These are phyloP conservation scores for Albizia julibrissin DNA, from an alignment of 306 rosid genomes.

Conservation along the genomic window DNA sequence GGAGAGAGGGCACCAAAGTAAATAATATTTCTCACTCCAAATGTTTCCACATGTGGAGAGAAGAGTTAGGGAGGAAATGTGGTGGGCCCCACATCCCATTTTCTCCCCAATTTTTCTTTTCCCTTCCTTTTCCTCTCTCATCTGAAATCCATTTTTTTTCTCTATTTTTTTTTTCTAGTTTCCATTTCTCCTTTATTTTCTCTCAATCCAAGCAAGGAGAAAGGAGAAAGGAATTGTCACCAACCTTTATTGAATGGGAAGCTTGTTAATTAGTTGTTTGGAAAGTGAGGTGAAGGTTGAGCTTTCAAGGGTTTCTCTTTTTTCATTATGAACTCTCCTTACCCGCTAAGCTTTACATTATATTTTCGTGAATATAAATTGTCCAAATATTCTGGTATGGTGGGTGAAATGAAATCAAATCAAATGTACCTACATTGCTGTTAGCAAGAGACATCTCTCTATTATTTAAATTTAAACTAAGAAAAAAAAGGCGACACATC, in stretches of 20 bases:
- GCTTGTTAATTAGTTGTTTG: conserved; percentile 38
- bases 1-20: too few relatives aligned
- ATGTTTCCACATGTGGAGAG: too few relatives aligned
- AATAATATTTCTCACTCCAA: too few relatives aligned
- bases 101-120: too few relatives aligned
- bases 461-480: conserved; percentile 10
- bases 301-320: conserved; percentile 46
- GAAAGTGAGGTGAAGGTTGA: conserved; percentile 58
- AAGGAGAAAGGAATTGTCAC: conserved; percentile 22
- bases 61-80: too few relatives aligned
- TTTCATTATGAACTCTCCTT: not conserved
- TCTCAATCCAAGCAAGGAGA: too few relatives aligned
- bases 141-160: too few relatives aligned
- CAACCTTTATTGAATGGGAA: conserved; percentile 40
- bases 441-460: not conserved
- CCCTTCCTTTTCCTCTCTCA: too few relatives aligned
- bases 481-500: not conserved
- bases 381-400: not conserved
- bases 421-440: not conserved
- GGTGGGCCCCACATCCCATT: too few relatives aligned
- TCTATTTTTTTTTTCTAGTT: too few relatives aligned
- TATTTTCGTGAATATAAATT: not conserved
- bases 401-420: conserved; percentile 17
- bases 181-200: too few relatives aligned
- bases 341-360: not conserved